A percentile compares a stretch with the other conserved stretches of the same genome.
Conservation (phyloP, 495 filamentous ascomycete species). For the Amniculicola lignicola region DNA sequence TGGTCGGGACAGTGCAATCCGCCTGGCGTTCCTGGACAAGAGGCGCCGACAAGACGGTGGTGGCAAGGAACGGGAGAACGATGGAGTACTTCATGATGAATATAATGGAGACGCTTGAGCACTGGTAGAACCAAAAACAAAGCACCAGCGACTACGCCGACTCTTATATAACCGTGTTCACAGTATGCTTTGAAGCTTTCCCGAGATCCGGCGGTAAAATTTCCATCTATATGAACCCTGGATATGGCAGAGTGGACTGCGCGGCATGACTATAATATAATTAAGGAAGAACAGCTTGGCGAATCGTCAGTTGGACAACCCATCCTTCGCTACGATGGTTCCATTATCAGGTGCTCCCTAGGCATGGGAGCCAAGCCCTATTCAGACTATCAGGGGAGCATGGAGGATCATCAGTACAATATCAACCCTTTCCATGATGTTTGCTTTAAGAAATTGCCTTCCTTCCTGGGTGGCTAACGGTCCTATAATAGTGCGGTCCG, state of each 20-base stretch:
- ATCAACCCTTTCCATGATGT: background rate
- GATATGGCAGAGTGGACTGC: conserved; percentile 12
- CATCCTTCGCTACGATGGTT: conserved; percentile 7
- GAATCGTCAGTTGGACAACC: background rate
- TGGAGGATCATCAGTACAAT: background rate
- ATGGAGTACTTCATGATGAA: conserved; percentile 33
- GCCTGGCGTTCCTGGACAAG: conserved; percentile 23
- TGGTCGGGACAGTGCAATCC: conserved; percentile 17
- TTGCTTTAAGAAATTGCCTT: background rate
- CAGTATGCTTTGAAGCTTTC: background rate
- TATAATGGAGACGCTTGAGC: background rate
- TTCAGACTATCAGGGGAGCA: too few relatives aligned
- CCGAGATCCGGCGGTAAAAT: conserved; percentile 27
- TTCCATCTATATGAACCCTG: conserved; percentile 16
- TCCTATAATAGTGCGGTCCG: background rate
- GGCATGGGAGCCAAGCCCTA: background rate
- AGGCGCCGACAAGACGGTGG: conserved; percentile 28
- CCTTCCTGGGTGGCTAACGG: background rate
- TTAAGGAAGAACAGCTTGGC: conserved; percentile 28
- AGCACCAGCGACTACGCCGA: background rate
- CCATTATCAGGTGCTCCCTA: background rate
- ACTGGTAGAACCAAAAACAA: background rate
- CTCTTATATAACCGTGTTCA: conserved; percentile 18
- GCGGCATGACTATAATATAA: conserved; percentile 28
- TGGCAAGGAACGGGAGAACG: conserved; percentile 29